Evolutionary conservation across 2,329 filamentous ascomycete species (phyloP).

Genomic region (Rutstroemia sp.): DNA sequence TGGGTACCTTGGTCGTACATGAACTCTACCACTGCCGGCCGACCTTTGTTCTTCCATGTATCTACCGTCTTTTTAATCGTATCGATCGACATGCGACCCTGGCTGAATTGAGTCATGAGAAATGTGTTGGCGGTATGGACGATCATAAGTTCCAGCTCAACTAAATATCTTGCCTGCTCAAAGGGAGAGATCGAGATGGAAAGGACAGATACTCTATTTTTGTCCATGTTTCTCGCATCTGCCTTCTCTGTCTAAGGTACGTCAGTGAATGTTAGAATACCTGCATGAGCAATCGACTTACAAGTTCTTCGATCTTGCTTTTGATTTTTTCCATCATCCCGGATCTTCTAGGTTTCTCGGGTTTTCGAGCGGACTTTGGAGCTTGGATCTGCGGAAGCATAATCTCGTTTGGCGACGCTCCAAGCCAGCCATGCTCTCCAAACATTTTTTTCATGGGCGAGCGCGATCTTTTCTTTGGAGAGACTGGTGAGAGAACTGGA

Average conservation of each 20-base stretch:
- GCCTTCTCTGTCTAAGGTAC: conserved; percentile 26
- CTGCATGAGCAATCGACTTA: conserved; percentile 13
- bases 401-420: conserved; percentile 18
- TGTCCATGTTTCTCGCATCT: conserved; percentile 17
- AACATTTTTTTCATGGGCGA: conserved; percentile 31
- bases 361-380: conserved; percentile 12
- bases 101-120: conserved; percentile 28
- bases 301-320: conserved; percentile 26
- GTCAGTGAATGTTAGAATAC: neutral
- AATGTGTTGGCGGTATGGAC: conserved; percentile 27
- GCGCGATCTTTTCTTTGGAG: conserved; percentile 24
- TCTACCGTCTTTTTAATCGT: conserved; percentile 27
- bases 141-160: conserved; percentile 29
- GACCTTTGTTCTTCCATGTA: conserved; percentile 36
- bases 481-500: neutral
- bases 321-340: conserved; percentile 25
- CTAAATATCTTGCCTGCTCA: conserved; percentile 26
- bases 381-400: conserved; percentile 7
- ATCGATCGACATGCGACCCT: conserved; percentile 25
- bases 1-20: conserved; percentile 45
- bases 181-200: conserved; percentile 21
- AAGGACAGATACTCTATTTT: conserved; percentile 16
- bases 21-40: conserved; percentile 42
- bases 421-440: conserved; percentile 28
- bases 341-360: conserved; percentile 14